Evolutionary conservation across 169 alveolate species (phyloP).

Genomic region (Plasmodium vivax): DNA sequence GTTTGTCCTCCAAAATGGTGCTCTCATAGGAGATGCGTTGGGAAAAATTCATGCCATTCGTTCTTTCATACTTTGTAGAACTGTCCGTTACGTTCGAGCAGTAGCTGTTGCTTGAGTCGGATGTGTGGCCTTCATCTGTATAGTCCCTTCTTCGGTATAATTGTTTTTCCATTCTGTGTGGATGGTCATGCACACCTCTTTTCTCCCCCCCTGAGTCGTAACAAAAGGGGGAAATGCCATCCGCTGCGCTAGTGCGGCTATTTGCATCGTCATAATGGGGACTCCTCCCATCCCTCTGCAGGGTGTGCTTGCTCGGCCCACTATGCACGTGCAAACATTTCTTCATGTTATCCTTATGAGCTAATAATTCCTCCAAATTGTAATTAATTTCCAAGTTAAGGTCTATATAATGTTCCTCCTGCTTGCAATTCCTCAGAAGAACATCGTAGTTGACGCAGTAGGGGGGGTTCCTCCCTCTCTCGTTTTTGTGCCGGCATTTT

Average conservation of each 20-base stretch:
- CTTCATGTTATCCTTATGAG: slow-evolving; percentile 29
- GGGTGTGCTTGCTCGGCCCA: not conserved
- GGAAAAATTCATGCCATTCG: slow-evolving; percentile 37
- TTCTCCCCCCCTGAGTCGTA: not conserved
- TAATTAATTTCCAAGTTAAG: slow-evolving; percentile 50
- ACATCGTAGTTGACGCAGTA: slow-evolving; percentile 42
- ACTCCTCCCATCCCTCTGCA: not conserved
- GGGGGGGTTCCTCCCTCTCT: not conserved
- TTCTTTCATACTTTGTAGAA: slow-evolving; percentile 14
- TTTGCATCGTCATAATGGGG: not conserved
- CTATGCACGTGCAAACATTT: not conserved
- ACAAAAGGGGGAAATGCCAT: not conserved
- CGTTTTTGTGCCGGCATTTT: not conserved
- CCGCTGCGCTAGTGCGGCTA: not conserved
- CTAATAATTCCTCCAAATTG: slow-evolving; percentile 58
- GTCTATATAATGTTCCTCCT: slow-evolving; percentile 35
- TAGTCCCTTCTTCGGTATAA: not conserved
- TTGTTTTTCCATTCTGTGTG: not conserved
- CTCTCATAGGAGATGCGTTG: slow-evolving; percentile 58
- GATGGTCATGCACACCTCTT: not conserved
- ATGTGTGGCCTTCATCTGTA: not conserved
- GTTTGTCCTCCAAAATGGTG: not conserved
- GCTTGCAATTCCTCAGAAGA: slow-evolving; percentile 7
- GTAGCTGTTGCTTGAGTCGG: slow-evolving; percentile 19
- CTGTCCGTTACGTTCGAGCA: slow-evolving; percentile 28